A percentile compares a stretch with the other conserved stretches of the same genome.
Conservation (phyloP, 306 rosid genomes). For the Canavalia gladiata region DNA sequence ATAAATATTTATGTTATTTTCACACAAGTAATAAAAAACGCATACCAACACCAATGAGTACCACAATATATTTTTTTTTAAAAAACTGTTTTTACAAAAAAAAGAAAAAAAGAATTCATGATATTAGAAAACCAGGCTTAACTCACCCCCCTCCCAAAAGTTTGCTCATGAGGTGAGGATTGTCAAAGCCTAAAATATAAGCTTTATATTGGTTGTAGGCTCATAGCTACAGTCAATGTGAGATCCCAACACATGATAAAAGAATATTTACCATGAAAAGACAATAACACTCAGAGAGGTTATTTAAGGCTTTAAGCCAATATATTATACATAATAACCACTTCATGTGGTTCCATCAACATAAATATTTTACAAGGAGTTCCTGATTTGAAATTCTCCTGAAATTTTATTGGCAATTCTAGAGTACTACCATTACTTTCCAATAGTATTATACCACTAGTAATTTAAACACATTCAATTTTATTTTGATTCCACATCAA, state of each 20-base stretch:
- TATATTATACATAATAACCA: constrained; percentile 15
- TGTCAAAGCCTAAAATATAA: too few relatives aligned
- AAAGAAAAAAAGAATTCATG: constrained; percentile 8
- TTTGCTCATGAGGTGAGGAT: too few relatives aligned
- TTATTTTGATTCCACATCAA: constrained; percentile 1
- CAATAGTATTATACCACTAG: background rate
- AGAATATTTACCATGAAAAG: constrained; percentile 18
- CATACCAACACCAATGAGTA: background rate
- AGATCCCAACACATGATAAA: background rate
- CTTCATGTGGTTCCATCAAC: background rate
- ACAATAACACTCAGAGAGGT: background rate
- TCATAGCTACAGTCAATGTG: too few relatives aligned
- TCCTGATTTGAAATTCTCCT: constrained; percentile 23
- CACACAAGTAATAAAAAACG: constrained; percentile 23
- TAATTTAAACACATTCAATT: background rate
- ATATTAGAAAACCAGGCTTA: background rate
- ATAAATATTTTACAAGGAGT: constrained; percentile 7
- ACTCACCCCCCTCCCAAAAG: too few relatives aligned
- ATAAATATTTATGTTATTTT: constrained; percentile 24
- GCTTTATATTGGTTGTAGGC: too few relatives aligned
- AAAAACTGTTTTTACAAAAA: background rate
- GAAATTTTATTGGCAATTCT: constrained; percentile 10
- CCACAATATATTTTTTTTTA: background rate
- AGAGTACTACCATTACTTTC: background rate
- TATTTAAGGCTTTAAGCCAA: constrained; percentile 35